Base-by-base conservation (phyloP, 768 basidiomycete genomes). In the Mycena maculata region DNA sequence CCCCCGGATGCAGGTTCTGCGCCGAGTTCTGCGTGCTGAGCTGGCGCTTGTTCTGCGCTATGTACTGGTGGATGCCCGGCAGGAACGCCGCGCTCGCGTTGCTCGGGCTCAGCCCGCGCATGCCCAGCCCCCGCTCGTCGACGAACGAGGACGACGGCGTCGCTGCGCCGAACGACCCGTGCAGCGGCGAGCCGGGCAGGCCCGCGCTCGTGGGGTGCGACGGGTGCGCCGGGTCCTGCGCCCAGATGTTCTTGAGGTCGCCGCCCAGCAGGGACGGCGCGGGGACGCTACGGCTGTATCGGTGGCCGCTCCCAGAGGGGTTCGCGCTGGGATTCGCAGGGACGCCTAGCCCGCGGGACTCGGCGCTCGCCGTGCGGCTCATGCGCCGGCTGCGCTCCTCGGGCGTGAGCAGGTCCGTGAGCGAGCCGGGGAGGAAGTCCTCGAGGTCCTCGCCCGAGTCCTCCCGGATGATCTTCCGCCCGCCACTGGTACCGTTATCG, bases 331-430 rank as follows among this genome's bases (percentile, higher is more conserved):
- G 57, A 25, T 41, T 63, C 11, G 72, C 61, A 16, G 70, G 68
- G 2, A 73, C 71, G 55, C 74, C 63, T 54, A 73, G n/a, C n/a
- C n/a, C n/a, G n/a, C n/a, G n/a, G n/a, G n/a, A n/a, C n/a, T n/a
- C n/a, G n/a, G n/a, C n/a, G n/a, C n/a, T n/a, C n/a, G n/a, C n/a
- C n/a, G n/a, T n/a, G n/a, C n/a, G n/a, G n/a, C n/a, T n/a, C 86
- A 94, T 90, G 47, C 95, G 83, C 33, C 96, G 83, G 33, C 87
- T 91, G 69, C 91, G 86, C 79, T 98, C 97, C 71, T 91, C 92
- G 0, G 94, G 93, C 0, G 96, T 97, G 50, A 99, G 82, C 9
- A 99, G 84, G 66, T 98, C 96, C 28, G 90, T 94, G 50, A 99
- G 81, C 5, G 91, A 93, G 60, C 92, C 90, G 0, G 97, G 97